phyloP scores from a whole-genome alignment of 495 filamentous ascomycete species.

The Hypoxylon intermedium region DNA sequence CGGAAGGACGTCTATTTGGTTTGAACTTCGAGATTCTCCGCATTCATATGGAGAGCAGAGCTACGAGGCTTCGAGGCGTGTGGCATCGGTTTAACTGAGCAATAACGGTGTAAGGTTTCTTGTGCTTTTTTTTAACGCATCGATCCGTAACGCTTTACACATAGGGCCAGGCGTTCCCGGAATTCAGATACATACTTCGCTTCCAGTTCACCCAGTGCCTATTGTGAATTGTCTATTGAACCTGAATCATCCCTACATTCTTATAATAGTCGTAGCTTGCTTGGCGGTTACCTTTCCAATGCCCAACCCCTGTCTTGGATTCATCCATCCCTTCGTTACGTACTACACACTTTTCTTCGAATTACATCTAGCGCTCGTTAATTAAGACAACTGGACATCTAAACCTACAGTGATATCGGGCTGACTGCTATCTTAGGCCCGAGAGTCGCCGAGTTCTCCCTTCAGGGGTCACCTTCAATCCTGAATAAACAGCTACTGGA shows the following conservation, averaged over 20 bases:
- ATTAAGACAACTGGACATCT: constrained; percentile 7
- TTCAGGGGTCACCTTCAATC: constrained; percentile 8
- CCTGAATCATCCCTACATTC: constrained; percentile 26
- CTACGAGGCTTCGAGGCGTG: constrained; percentile 28
- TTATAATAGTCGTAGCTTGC: background rate
- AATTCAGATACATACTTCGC: constrained; percentile 27
- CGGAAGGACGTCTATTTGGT: constrained; percentile 4
- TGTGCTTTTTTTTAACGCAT: constrained; percentile 35
- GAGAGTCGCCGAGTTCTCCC: constrained; percentile 1
- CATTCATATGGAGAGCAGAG: constrained; percentile 19
- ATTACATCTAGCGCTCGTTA: background rate
- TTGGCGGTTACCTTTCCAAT: background rate
- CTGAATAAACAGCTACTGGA: constrained; percentile 6
- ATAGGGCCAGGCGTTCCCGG: constrained; percentile 40
- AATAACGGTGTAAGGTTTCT: constrained; percentile 29
- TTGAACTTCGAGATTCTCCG: background rate
- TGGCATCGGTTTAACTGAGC: constrained; percentile 39
- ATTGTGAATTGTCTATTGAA: constrained; percentile 17
- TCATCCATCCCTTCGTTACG: constrained; percentile 18
- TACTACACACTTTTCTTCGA: background rate
- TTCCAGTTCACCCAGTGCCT: constrained; percentile 4
- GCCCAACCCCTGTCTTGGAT: background rate
- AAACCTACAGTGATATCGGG: background rate
- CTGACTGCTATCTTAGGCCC: background rate
- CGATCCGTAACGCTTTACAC: constrained; percentile 32